phyloP scores from a whole-genome alignment of 2,329 filamentous ascomycete genomes.

The Aureobasidium mangrovei region DNA sequence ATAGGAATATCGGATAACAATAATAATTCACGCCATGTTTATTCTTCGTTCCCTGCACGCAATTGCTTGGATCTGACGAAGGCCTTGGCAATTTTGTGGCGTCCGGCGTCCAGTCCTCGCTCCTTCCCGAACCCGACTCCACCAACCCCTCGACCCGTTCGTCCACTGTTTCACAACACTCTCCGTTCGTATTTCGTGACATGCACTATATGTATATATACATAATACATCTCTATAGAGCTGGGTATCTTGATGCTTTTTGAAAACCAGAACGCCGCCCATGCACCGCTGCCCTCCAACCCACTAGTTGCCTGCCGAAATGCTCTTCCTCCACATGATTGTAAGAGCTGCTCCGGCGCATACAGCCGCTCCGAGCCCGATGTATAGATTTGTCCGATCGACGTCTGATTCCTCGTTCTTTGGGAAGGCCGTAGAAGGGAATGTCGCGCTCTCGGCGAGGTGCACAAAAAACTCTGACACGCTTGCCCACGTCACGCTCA shows the following conservation, averaged over 20 bases:
- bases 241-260: constrained; percentile 13
- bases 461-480: constrained; percentile 90
- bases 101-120: too few species aligned
- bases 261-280: constrained; percentile 2
- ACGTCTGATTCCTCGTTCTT: constrained; percentile 78
- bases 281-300: background rate
- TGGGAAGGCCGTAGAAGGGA: constrained; percentile 79
- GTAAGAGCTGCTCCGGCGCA: constrained; percentile 50
- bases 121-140: too few species aligned
- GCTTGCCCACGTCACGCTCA: constrained; percentile 87
- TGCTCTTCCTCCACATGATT: constrained; percentile 47
- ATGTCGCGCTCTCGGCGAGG: constrained; percentile 84
- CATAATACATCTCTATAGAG: background rate
- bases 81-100: too few species aligned
- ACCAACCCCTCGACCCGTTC: too few species aligned
- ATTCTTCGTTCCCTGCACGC: constrained; percentile 7
- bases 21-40: constrained; percentile 1
- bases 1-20: constrained; percentile 2
- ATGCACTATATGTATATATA: background rate
- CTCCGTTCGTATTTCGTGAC: too few species aligned
- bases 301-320: constrained; percentile 1
- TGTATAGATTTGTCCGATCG: constrained; percentile 76
- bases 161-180: too few species aligned
- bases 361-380: constrained; percentile 66
- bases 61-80: background rate